phyloP scores from a whole-genome alignment of 768 basidiomycete species.

The Daedalea quercina region DNA sequence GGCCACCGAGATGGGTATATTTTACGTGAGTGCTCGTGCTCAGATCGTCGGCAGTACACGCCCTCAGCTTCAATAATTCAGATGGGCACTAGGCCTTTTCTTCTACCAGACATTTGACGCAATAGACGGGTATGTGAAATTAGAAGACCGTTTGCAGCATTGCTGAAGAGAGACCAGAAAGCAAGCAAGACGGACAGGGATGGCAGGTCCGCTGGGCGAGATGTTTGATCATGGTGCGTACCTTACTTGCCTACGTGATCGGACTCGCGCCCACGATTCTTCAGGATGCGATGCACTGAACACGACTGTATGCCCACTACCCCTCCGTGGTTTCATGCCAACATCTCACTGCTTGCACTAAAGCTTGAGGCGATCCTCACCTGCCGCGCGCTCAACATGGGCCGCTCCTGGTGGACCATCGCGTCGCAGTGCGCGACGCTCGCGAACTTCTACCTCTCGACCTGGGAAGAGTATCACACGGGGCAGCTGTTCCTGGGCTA shows the following conservation, averaged over 20 bases:
- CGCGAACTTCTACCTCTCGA: conserved; percentile 68
- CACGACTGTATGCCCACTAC: conserved; percentile 59
- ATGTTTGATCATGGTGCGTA: conserved; percentile 91
- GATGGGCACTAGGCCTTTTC: conserved; percentile 87
- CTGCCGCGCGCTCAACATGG: conserved; percentile 81
- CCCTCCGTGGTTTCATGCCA: conserved; percentile 1
- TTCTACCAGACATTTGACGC: conserved; percentile 87
- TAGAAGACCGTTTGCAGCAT: neutral
- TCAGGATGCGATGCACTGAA: conserved; percentile 89
- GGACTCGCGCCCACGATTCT: neutral
- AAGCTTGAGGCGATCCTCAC: conserved; percentile 86
- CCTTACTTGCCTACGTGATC: neutral
- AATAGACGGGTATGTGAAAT: conserved; percentile 67
- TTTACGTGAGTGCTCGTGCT: conserved; percentile 55
- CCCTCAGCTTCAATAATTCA: conserved; percentile 23
- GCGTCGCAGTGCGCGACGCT: conserved; percentile 68
- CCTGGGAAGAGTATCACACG: conserved; percentile 86
- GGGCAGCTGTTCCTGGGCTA: conserved; percentile 87
- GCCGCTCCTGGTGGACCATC: conserved; percentile 96
- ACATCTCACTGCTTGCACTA: neutral
- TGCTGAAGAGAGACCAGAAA: too few relatives aligned
- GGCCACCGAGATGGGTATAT: conserved; percentile 83
- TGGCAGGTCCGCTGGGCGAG: conserved; percentile 96
- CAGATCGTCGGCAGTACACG: neutral
- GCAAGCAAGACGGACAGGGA: conserved; percentile 91